Percentiles rank a stretch among this genome's conserved stretches.
Conservation (phyloP, 2,329 filamentous ascomycete genomes). For the Xylaria sp. region DNA sequence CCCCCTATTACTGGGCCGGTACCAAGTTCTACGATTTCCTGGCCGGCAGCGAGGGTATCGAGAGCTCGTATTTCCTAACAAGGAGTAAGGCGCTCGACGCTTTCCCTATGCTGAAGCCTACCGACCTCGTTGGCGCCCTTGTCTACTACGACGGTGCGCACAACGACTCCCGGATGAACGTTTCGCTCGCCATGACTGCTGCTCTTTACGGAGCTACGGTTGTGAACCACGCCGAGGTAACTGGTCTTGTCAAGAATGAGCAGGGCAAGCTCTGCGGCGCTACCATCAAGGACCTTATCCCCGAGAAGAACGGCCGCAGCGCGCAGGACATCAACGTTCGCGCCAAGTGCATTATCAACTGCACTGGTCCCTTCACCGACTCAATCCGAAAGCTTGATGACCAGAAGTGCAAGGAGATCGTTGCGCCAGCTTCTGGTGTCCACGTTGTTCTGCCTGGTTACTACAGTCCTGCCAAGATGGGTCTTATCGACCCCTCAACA, state of each 20-base stretch:
- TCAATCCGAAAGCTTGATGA: slow-evolving; percentile 83
- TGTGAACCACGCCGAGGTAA: slow-evolving; percentile 79
- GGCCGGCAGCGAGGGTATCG: slow-evolving; percentile 80
- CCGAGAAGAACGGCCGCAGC: slow-evolving; percentile 58
- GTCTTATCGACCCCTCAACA: slow-evolving; percentile 77
- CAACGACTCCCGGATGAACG: slow-evolving; percentile 90
- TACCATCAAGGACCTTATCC: slow-evolving; percentile 63
- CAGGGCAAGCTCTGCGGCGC: slow-evolving; percentile 70
- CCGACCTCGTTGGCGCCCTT: slow-evolving; percentile 71
- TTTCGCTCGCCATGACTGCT: slow-evolving; percentile 80
- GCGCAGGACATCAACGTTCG: slow-evolving; percentile 62
- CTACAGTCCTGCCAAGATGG: slow-evolving; percentile 81
- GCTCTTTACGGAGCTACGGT: slow-evolving; percentile 81
- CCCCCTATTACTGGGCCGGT: slow-evolving; percentile 70
- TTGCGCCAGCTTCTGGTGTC: slow-evolving; percentile 78
- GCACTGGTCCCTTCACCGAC: slow-evolving; percentile 83
- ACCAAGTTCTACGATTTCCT: slow-evolving; percentile 82
- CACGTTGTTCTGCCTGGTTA: slow-evolving; percentile 85
- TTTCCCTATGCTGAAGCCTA: slow-evolving; percentile 82
- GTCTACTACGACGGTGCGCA: slow-evolving; percentile 92
- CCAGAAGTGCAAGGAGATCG: slow-evolving; percentile 64
- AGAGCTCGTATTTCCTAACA: slow-evolving; percentile 83
- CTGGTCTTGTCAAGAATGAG: slow-evolving; percentile 66
- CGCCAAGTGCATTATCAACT: slow-evolving; percentile 80
- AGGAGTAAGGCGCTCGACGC: slow-evolving; percentile 80